Base-by-base conservation (phyloP, 441 rosid species). In the Euphorbia celastroides region DNA sequence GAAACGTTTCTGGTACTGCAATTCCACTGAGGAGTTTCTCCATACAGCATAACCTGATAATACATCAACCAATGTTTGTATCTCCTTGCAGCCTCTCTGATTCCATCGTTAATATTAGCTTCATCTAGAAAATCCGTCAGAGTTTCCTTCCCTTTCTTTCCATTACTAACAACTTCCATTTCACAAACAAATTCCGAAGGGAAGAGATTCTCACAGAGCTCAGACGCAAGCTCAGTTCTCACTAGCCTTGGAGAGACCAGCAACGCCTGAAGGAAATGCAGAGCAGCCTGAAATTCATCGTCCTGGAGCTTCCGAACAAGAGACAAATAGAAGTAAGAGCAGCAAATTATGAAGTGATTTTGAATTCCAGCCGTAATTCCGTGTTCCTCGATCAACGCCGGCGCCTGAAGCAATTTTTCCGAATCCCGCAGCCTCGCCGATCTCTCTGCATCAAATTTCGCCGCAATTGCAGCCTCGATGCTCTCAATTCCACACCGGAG, bases 331-430 rank as follows among this genome's bases (percentile, higher is more conserved):
- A 89, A 86, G 70, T 89, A 91, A 5, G 96, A 85, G 81, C 81
- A 78, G 71, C 82, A 77, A 66, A 93, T 78, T 80, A 93, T 77
- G 60, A 71, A 77, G 12, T 65, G 61, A 74, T 91, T 91, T 2
- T 83, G 80, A 67, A 91, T 80, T 65, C 97, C 92, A 16, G 84
- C 81, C 7, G 89, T 89, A 42, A 66, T 69, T 65, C 84, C 96
- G 51, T 81, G 82, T 67, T 89, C 96, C 7, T 88, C 93, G 58
- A 91, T 89, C 82, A 88, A 82, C 17, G 99, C 97, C 2, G 97
- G 97, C 22, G 83, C 86, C 79, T 93, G 99, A 65, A 90, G 97
- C 95, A 86, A 76, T 70, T 66, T 76, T 81, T 93, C 97, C 1
- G 95, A 79, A 51, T 84, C 83, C 31, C 63, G 72, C 10, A 91